Conservation (phyloP, 1,284 basidiomycete species). For the Rhodotorula sp. region DNA sequence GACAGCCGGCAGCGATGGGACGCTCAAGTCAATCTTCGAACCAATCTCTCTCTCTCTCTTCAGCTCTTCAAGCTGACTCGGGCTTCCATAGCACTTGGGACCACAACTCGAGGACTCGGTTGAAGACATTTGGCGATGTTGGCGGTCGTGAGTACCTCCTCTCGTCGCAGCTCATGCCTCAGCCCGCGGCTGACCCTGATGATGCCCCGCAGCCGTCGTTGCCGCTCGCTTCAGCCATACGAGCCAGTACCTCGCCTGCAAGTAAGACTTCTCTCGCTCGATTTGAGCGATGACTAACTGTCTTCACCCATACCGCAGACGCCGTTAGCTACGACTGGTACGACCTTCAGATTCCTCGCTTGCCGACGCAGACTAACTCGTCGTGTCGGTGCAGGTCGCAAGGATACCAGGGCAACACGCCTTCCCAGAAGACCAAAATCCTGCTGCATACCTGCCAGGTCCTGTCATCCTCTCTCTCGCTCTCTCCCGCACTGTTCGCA, state of each 20-base stretch:
- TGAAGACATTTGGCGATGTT: constrained; percentile 3
- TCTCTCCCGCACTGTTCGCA: too few species aligned
- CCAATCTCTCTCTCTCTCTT: too few species aligned
- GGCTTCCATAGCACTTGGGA: constrained; percentile 18
- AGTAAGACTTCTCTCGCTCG: background rate
- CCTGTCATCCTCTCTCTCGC: background rate
- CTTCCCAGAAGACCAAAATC: constrained; percentile 10
- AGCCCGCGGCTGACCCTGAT: too few species aligned
- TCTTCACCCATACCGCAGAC: background rate
- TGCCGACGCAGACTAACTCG: background rate
- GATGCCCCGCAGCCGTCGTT: constrained; percentile 1
- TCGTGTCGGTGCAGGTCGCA: constrained; percentile 5
- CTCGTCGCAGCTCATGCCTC: background rate
- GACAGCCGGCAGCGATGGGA: constrained; percentile 82
- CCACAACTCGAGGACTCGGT: constrained; percentile 1
- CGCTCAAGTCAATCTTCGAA: constrained; percentile 61
- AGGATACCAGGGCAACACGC: constrained; percentile 6
- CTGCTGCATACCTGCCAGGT: constrained; percentile 12
- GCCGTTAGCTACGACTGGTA: constrained; percentile 27
- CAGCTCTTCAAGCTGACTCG: background rate
- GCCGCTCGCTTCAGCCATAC: constrained; percentile 10
- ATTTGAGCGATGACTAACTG: background rate
- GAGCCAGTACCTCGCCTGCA: constrained; percentile 16
- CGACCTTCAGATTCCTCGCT: background rate
- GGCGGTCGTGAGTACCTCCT: constrained; percentile 7